Base-by-base conservation (phyloP, 805 yeast genomes). In the Ogataea ganodermae region DNA sequence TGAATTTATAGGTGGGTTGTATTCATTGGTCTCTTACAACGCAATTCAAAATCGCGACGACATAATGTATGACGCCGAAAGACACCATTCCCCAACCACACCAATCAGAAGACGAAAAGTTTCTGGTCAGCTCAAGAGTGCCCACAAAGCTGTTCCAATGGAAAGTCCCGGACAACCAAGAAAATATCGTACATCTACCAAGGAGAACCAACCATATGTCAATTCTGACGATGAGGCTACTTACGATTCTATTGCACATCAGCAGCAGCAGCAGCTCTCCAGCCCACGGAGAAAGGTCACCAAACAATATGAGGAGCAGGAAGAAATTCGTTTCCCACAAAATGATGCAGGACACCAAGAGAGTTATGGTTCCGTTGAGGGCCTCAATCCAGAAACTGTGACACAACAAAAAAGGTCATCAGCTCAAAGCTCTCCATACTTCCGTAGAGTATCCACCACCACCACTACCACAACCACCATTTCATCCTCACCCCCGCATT, bases 161-260 rank as follows among this genome's bases (percentile, higher is more conserved):
- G 89, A 89, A 42, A 89, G 97, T 2, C 99, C 99, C 0, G 99
- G 98, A 1, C 99, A 94, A 68, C 99, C 99, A 33, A 79, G 97
- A 61, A 92, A 92, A 60, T 70, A 70, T 54, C 66, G 70, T 30
- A 71, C 74, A 3, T 65, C 72, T 5, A 58, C 60, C 16, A 59
- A 60, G 46, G 63, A 63, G 20, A 60, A 57, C 45, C 63, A 60
- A 32, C 55, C 56, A n/a, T 65, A 63, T 45, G 65, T 48, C 48
- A 64, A 66, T 37, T 65, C 61, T 35, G 75, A 53, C 60, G 73
- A 55, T 63, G 79, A 60, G 60, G 52, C 58, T 4, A 56, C 60
- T 0, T 60, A 59, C 44, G 57, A 52, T 16, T 61, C 62, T 5
- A 48, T 55, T 23, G 46, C 51, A 12, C 52, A 44, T 2, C 50